A percentile compares a stretch with the other conserved stretches of the same genome.
These are phyloP conservation scores for Glycine latifolia DNA, from an alignment of 306 rosid genomes.

Conservation along the genomic window DNA sequence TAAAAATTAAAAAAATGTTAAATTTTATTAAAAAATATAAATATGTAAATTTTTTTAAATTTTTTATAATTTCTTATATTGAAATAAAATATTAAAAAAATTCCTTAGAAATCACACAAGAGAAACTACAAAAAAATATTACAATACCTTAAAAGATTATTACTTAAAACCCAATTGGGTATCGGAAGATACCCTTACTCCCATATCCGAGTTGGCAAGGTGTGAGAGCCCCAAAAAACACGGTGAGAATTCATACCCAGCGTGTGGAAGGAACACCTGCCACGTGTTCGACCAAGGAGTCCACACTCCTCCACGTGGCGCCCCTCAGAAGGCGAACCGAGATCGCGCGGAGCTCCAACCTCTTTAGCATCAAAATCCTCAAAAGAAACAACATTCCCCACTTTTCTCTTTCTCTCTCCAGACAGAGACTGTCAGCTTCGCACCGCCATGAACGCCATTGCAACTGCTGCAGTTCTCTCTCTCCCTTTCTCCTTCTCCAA, in stretches of 20 bases:
- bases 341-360: constrained; percentile 76
- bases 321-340: constrained; percentile 53
- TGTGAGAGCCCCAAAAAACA: background rate
- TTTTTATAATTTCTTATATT: too few species aligned
- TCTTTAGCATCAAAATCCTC: constrained; percentile 65
- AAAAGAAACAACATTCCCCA: background rate
- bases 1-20: too few species aligned
- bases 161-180: too few species aligned
- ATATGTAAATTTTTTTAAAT: too few species aligned
- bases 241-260: too few species aligned
- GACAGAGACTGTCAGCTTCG: constrained; percentile 41
- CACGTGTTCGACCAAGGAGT: constrained; percentile 47
- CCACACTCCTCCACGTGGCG: constrained; percentile 79
- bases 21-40: too few species aligned
- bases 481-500: constrained; percentile 62
- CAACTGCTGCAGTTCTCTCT: constrained; percentile 82
- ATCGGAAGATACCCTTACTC: too few species aligned
- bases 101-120: too few species aligned
- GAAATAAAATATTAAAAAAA: too few species aligned
- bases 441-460: constrained; percentile 77
- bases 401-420: constrained; percentile 40
- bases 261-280: constrained; percentile 35
- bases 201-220: constrained; percentile 55
- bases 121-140: too few species aligned
- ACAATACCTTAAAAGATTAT: too few species aligned